Percentiles rank a stretch among this genome's conserved stretches.
phyloP scores from a whole-genome alignment of 2,329 filamentous ascomycete species.

The Blastomyces gilchristii region DNA sequence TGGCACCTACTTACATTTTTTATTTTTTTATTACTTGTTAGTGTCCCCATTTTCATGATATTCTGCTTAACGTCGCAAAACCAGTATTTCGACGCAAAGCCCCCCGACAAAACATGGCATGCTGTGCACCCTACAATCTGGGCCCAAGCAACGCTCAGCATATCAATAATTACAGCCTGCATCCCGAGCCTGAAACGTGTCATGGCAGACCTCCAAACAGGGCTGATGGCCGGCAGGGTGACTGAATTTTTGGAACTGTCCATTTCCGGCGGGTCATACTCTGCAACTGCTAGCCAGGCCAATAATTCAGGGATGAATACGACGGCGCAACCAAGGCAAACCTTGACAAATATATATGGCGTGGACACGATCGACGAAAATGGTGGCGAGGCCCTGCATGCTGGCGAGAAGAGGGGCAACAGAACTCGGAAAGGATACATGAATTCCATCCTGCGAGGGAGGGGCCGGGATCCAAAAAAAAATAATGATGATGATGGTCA shows the following conservation, averaged over 20 bases:
- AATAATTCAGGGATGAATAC: neutral
- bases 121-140: conserved; percentile 19
- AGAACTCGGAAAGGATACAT: neutral
- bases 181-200: conserved; percentile 19
- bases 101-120: conserved; percentile 18
- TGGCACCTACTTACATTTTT: conserved; percentile 10
- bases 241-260: conserved; percentile 17
- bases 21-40: conserved; percentile 8
- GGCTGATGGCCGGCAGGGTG: conserved; percentile 19
- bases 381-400: neutral
- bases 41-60: conserved; percentile 17
- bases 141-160: conserved; percentile 15
- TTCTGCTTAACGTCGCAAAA: conserved; percentile 12
- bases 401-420: neutral
- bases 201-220: conserved; percentile 19
- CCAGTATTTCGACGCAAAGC: conserved; percentile 14
- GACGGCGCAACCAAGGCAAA: neutral
- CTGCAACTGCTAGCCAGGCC: neutral
- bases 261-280: conserved; percentile 11
- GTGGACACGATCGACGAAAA: neutral
- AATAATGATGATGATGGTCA: neutral
- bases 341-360: neutral
- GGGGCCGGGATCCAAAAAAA: neutral
- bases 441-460: conserved; percentile 1
- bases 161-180: conserved; percentile 21